Evolutionary conservation across 208 protist genomes (phyloP), one percentile per base, ranked within the genome.

Genomic region (Crithidia acanthocephali): DNA sequence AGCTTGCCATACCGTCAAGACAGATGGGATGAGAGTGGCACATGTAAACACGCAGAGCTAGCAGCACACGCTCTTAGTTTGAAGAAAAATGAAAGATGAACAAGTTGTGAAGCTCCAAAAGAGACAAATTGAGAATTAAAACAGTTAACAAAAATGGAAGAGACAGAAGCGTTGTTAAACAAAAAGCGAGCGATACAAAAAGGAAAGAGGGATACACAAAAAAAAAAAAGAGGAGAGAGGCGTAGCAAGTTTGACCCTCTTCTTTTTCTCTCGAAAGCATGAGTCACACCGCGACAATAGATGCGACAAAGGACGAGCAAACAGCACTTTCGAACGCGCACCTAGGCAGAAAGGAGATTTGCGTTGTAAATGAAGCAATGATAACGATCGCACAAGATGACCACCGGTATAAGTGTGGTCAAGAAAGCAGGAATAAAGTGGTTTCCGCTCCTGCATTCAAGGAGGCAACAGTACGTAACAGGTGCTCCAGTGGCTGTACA

Each of bases 281-380:
- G 10, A 55, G 27, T 62, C 9, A 52, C 28, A 57, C 15, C 23
- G 18, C 51, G 52, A 42, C 11, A 68, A 52, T 45, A 51, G 28
- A 47, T 22, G 47, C 60, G 48, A 45, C 60, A 60, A 3, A 64
- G 22, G 59, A 68, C 8, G 57, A 73, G 9, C 58, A 70, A 56
- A 63, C 10, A 44, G 22, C 7, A 20, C 48, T 72, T 61, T 56
- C 27, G 6, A 55, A 44, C 0, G 28, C 27, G 22, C 32, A 77
- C 6, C 13, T 55, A 62, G 18, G 52, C 22, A 68, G 40, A n/a
- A 18, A 42, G n/a, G 40, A 69, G 2, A 59, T 7, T 50, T 11
- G 37, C 6, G 13, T 42, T 33, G 18, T 37, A 16, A 27, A 37
- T 15, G 25, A 30, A 33, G 22, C 59, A 27, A 20, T 15, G 53